Percentiles rank a stretch among this genome's conserved stretches.
Evolutionary conservation across 1,139 yeast species (phyloP).

Genomic region (Geotrichum cucujoidarum): DNA sequence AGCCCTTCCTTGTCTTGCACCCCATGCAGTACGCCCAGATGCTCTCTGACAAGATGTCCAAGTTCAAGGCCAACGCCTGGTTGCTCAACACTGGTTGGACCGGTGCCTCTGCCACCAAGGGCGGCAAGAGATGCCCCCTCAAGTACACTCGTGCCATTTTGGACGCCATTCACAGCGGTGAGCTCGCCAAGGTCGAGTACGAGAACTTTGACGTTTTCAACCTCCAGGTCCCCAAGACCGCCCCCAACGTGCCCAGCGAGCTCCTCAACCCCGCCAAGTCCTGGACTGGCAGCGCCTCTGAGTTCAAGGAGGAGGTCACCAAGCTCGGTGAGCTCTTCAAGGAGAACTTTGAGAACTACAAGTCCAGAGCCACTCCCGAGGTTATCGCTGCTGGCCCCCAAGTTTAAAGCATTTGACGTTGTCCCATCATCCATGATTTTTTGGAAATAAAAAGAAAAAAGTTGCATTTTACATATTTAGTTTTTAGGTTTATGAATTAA

Average conservation of each 20-base stretch:
- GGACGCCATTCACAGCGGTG: conserved; percentile 92
- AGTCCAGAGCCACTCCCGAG: conserved; percentile 76
- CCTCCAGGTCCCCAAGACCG: conserved; percentile 76
- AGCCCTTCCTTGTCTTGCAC: conserved; percentile 96
- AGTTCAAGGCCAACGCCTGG: conserved; percentile 93
- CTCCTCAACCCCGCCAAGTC: conserved; percentile 82
- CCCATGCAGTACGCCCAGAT: conserved; percentile 98
- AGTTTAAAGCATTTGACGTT: too few relatives aligned
- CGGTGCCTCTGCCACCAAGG: conserved; percentile 85
- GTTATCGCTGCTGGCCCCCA: conserved; percentile 97
- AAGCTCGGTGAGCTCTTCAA: conserved; percentile 72
- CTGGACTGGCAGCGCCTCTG: conserved; percentile 70
- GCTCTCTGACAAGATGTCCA: conserved; percentile 85
- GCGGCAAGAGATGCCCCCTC: conserved; percentile 97
- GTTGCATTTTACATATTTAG: too few relatives aligned
- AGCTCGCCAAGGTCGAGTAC: conserved; percentile 70
- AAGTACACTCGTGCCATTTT: conserved; percentile 96
- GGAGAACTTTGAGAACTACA: conserved; percentile 82
- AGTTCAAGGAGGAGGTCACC: conserved; percentile 65
- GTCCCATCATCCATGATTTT: too few relatives aligned
- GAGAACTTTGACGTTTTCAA: conserved; percentile 85
- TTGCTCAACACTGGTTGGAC: conserved; percentile 98
- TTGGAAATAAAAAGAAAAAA: too few relatives aligned
- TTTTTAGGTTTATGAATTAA: too few relatives aligned
- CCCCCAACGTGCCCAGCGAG: conserved; percentile 78